A percentile compares a stretch with the other conserved stretches of the same genome.
Conservation (phyloP, 1,284 basidiomycete species). For the Boletellus dicymbophilus region DNA sequence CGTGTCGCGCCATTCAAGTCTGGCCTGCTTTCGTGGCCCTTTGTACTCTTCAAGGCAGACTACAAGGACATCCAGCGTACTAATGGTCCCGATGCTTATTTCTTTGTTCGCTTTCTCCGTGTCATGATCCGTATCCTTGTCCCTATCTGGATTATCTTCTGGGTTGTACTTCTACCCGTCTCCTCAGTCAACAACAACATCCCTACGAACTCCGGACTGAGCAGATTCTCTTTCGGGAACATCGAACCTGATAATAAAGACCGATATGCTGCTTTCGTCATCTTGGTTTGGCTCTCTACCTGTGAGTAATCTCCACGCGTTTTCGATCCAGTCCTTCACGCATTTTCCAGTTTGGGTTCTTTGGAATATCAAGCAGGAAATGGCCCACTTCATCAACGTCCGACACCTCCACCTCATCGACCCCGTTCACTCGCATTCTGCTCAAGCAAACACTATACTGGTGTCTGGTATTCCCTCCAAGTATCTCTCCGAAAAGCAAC, state of each 20-base stretch:
- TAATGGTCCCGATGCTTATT: slow-evolving; percentile 94
- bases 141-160: slow-evolving; percentile 81
- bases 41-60: slow-evolving; percentile 56
- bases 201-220: slow-evolving; percentile 59
- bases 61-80: slow-evolving; percentile 61
- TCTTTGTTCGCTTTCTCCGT: slow-evolving; percentile 88
- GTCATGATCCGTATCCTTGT: slow-evolving; percentile 80
- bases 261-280: slow-evolving; percentile 77
- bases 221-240: slow-evolving; percentile 84
- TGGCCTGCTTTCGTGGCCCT: slow-evolving; percentile 58
- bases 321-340: slow-evolving; percentile 1
- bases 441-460: slow-evolving; percentile 87
- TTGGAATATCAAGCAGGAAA: slow-evolving; percentile 81
- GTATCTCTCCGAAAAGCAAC: slow-evolving; percentile 67
- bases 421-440: slow-evolving; percentile 66
- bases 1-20: slow-evolving; percentile 50
- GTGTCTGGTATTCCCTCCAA: slow-evolving; percentile 88
- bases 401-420: slow-evolving; percentile 88
- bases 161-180: slow-evolving; percentile 71
- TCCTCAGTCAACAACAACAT: slow-evolving; percentile 57
- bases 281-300: slow-evolving; percentile 76
- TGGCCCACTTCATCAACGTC: slow-evolving; percentile 76
- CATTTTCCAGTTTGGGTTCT: slow-evolving; percentile 73
- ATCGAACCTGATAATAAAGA: slow-evolving; percentile 49
- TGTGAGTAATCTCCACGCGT: slow-evolving; percentile 43